These are phyloP conservation scores for Lachnellula subtilissima DNA, from an alignment of 2,329 filamentous ascomycete species.

Conservation along the genomic window DNA sequence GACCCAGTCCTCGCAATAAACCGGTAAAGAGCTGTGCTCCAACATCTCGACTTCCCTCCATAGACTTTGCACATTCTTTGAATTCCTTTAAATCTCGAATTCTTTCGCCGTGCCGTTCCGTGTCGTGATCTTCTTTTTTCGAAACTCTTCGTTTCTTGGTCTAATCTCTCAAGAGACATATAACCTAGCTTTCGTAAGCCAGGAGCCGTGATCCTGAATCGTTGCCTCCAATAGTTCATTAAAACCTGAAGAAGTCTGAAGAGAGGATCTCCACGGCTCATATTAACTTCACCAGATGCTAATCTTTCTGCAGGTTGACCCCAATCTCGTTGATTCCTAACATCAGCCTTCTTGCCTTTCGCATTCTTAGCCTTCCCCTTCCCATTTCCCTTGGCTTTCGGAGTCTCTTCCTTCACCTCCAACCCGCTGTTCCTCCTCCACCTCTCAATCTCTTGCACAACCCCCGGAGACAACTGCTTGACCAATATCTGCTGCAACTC, in stretches of 20 bases:
- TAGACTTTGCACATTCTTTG: conserved; percentile 59
- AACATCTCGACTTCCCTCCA: conserved; percentile 78
- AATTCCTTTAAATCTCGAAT: conserved; percentile 65
- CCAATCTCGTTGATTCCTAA: conserved; percentile 61
- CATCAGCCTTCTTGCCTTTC: conserved; percentile 36
- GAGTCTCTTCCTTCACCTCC: conserved; percentile 36
- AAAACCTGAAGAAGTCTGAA: conserved; percentile 71
- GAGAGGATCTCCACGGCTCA: conserved; percentile 79
- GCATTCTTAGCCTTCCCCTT: conserved; percentile 33
- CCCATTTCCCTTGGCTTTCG: conserved; percentile 31
- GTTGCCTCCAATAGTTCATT: conserved; percentile 82
- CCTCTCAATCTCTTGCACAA: conserved; percentile 60
- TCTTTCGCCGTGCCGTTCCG: conserved; percentile 68
- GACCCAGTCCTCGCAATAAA: conserved; percentile 70
- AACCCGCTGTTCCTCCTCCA: conserved; percentile 68
- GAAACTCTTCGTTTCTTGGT: conserved; percentile 68
- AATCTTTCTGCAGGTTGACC: conserved; percentile 61
- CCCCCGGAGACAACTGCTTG: conserved; percentile 62
- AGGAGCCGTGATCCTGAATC: conserved; percentile 71
- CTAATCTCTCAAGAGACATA: conserved; percentile 68
- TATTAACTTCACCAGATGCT: conserved; percentile 66
- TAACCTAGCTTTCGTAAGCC: conserved; percentile 88
- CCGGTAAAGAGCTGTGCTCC: conserved; percentile 88
- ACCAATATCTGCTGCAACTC: conserved; percentile 72
- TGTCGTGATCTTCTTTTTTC: conserved; percentile 57